Conservation (phyloP, 164 flowering plant species). For the Aristolochia californica region DNA sequence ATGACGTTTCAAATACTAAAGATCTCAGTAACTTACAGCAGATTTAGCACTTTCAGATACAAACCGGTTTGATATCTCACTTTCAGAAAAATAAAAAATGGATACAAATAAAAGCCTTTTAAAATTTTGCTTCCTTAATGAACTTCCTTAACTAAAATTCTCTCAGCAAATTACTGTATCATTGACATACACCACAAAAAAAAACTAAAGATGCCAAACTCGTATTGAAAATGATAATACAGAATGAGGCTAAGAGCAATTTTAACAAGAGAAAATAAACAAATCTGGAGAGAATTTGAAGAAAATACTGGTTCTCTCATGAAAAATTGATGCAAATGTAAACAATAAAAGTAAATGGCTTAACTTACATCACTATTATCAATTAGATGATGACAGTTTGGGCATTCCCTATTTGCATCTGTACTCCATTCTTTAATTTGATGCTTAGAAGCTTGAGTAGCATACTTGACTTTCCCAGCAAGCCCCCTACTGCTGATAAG, state of each 20-base stretch:
- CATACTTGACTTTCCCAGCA: slow-evolving; percentile 64
- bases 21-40: too few species aligned
- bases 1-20: too few species aligned
- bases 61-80: too few species aligned
- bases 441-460: slow-evolving; percentile 22
- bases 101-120: too few species aligned
- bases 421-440: slow-evolving; percentile 52
- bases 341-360: not conserved
- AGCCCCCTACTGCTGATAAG: slow-evolving; percentile 44
- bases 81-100: too few species aligned
- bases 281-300: not conserved
- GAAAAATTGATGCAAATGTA: not conserved
- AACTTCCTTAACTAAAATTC: too few species aligned
- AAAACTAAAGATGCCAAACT: not conserved
- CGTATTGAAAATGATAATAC: not conserved
- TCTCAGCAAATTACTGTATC: not conserved
- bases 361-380: slow-evolving; percentile 81
- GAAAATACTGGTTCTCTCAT: not conserved
- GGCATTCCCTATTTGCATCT: slow-evolving; percentile 51
- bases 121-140: too few species aligned
- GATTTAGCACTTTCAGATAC: too few species aligned
- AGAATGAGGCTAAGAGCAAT: too few species aligned
- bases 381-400: slow-evolving; percentile 55
- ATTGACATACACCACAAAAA: not conserved
- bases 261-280: too few species aligned